Base-by-base conservation (phyloP, 2,329 filamentous ascomycete species). In the Coniochaeta sp. region DNA sequence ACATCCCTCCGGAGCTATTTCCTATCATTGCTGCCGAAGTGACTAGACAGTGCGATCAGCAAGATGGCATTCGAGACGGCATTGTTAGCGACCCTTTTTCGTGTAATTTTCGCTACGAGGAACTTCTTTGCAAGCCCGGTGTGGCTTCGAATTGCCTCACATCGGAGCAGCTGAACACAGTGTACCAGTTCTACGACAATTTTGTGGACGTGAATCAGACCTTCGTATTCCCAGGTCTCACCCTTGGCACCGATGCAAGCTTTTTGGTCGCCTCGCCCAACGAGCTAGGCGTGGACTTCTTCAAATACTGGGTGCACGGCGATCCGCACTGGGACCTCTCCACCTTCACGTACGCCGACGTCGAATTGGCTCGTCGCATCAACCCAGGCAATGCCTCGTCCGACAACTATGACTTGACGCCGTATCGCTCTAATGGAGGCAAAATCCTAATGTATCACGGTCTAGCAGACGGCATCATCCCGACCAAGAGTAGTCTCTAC, bases 361-460 rank as follows among this genome's bases (percentile, higher is more conserved):
- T 72, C 22, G 58, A 63, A 44, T 57, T 67, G 24, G 68, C 70
- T 6, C 67, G 70, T 55, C 36, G 62, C 7, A 62, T 70, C 22
- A 65, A 71, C 56, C 68, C 69, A 0, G 69, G 70, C 9, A 59
- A 61, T 22, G 61, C 64, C n/a, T 61, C 64, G 22, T 60, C 63
- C 26, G 60, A 58, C 16, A 22, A 43, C 34, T 58, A 26, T 36
- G 56, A 58, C 33, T 40, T 58, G 52, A 50, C 2, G 24, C 47
- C 11, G 19, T 77, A 77, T 67, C 70, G 69, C 16, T 64, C 69
- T 8, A 69, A 72, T 3, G 78, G 78, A 6, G 71, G 74, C 12
- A 79, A 78, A 67, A 69, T 80, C 22, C 52, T 81, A 6, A 71
- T 78, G 65, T 81, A 79, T 67, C 79, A 81, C 62, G 79, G 79